Evolutionary conservation across 202 grass and related monocot species (phyloP), one percentile per base, ranked within the genome.

Genomic region (Tripidium arundinaceum): DNA sequence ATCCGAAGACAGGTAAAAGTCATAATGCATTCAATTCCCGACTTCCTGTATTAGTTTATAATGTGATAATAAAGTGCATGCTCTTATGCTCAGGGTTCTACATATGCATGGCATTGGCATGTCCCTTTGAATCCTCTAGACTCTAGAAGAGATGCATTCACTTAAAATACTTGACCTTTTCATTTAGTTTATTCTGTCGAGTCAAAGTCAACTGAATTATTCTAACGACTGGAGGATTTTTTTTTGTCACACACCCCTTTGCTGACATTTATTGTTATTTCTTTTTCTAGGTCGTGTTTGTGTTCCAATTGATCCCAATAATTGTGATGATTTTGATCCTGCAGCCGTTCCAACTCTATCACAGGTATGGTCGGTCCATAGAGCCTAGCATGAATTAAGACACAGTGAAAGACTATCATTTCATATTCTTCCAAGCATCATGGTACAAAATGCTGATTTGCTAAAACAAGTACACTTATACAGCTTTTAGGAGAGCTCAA

Each of bases 401-500:
- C n/a, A n/a, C n/a, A n/a, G n/a, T n/a, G 34, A 36, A 60, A 67
- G 21, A 67, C 18, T 40, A 66, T 13, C 21, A 33, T 60, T 67
- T 28, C 1, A 38, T 61, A 45, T 68, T 68, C 2, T 6, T 18
- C 2, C 3, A 61, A 74, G 29, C 2, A 8, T 50, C 29, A 73
- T 83, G 18, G 36, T 76, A 12, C 28, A 38, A n/a, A n/a, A 81
- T 73, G 6, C 50, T 72, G 72, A 84, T 59, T 6, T 76, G 33
- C 13, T 79, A 15, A 75, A 72, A 82, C 42, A 65, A 52, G 52
- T 27, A 65, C 61, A 76, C 40, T 74, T 67, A 46, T 42, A 19
- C 88, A 94, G 95, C 86, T 98, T 69, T 81, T 93, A 70, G 88
- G 93, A 58, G 95, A 98, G 79, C 86, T 98, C 61, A 98, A 98